Base-by-base conservation (phyloP, 2,329 filamentous ascomycete genomes). In the Cyanodermella asteris region DNA sequence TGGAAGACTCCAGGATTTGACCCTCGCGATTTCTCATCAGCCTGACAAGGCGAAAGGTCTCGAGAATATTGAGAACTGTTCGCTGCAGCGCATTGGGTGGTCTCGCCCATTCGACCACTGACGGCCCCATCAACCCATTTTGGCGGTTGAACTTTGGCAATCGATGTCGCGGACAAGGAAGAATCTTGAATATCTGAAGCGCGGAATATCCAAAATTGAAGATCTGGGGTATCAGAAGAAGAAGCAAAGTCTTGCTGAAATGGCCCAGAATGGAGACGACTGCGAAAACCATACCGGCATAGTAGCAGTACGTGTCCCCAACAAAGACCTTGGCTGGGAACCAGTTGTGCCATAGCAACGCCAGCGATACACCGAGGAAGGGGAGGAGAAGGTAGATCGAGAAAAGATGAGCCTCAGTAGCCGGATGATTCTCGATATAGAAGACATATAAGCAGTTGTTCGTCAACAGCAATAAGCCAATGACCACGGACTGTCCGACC, bases 281-380 rank as follows among this genome's bases (percentile, higher is more conserved):
- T 27, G 84, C 87, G 45, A 97, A 97, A 19, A 94, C 77, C 81
- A 97, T 97, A 36, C 87, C 87, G 1, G 87, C 87, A 49, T 97
- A 93, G 54, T 97, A 97, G 61, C 87, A 97, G 61, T 94, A 97
- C 4, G 87, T 97, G 50, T 97, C 87, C 28, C 87, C 87, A 7
- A 94, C 84, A 42, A 97, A 97, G 7, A 94, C 87, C 39, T 70
- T 72, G 13, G 84, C 80, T 0, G 87, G 87, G 44, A 81, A 97
- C 77, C 81, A 90, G 50, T 97, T 97, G 56, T 97, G 82, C 45
- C 54, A 67, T 42, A 87, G 64, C 10, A 97, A 61, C 6, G 87
- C 87, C 25, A 75, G 50, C 6, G 81, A 93, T 27, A 93, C 87
- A 24, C 81, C 87, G 31, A 94, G 64, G 56, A 94, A 94, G 10